These are phyloP conservation scores for Dissophora globulifera DNA, from an alignment of 192 early-diverging fungal genomes.

Conservation along the genomic window DNA sequence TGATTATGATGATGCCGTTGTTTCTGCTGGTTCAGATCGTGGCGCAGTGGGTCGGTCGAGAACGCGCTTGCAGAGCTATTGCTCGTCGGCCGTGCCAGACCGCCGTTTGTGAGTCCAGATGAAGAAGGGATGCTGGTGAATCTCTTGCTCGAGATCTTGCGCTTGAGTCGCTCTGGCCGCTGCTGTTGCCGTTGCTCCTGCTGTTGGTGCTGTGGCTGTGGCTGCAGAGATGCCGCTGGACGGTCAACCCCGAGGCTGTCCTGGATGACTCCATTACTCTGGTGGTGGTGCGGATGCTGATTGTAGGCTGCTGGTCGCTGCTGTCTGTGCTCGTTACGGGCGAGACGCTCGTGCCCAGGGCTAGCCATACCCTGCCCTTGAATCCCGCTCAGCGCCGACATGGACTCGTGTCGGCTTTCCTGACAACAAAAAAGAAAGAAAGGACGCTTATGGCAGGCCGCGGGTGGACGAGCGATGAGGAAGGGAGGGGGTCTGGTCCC, in stretches of 20 bases:
- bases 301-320: too few relatives aligned
- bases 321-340: slow-evolving; percentile 7
- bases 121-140: too few relatives aligned
- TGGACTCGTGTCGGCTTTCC: neutral
- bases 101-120: too few relatives aligned
- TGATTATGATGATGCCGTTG: neutral
- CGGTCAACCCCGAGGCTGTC: neutral
- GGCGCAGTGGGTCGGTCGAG: too few relatives aligned
- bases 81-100: too few relatives aligned
- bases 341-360: slow-evolving; percentile 4
- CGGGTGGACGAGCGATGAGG: too few relatives aligned
- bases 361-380: slow-evolving; percentile 4
- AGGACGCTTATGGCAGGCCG: too few relatives aligned
- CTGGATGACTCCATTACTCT: neutral
- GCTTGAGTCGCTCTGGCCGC: slow-evolving; percentile 2
- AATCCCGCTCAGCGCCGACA: neutral
- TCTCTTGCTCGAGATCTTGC: slow-evolving; percentile 19
- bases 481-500: too few relatives aligned
- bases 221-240: too few relatives aligned
- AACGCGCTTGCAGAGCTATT: neutral
- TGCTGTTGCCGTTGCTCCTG: neutral
- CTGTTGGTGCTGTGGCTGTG: neutral
- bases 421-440: too few relatives aligned
- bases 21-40: neutral
- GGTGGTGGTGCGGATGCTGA: too few relatives aligned